Evolutionary conservation across 2,329 filamentous ascomycete genomes (phyloP).

Genomic region (Plectosphaerella plurivora): DNA sequence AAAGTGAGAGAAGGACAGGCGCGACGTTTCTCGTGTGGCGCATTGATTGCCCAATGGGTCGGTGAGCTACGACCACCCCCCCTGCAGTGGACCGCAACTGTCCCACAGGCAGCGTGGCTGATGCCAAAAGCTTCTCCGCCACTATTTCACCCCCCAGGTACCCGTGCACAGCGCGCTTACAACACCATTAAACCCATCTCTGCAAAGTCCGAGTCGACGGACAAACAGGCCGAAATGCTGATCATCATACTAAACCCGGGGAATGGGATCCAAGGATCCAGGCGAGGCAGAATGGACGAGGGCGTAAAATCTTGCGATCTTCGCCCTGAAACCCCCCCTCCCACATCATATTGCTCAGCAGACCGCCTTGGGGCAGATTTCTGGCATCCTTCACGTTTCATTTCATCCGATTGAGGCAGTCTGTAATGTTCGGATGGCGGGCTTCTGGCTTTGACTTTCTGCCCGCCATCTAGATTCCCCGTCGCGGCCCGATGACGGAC

Average conservation of each 20-base stretch:
- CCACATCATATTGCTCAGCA: neutral
- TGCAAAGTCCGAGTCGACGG: too few species aligned
- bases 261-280: too few species aligned
- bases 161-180: too few species aligned
- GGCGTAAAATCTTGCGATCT: too few species aligned
- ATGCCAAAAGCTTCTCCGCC: neutral
- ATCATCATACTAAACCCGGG: too few species aligned
- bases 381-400: neutral
- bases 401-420: neutral
- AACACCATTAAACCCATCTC: too few species aligned
- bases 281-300: too few species aligned
- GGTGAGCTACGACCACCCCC: neutral
- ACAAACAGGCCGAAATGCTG: too few species aligned
- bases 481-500: neutral
- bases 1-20: neutral
- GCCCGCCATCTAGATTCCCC: neutral
- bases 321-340: neutral
- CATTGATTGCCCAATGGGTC: neutral
- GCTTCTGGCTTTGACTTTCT: neutral
- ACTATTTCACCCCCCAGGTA: neutral
- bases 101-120: neutral
- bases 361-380: neutral
- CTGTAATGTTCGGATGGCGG: neutral
- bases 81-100: neutral
- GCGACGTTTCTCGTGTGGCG: constrained; percentile 3